Base-by-base conservation (phyloP, 768 basidiomycete species). In the Lactarius tabidus region DNA sequence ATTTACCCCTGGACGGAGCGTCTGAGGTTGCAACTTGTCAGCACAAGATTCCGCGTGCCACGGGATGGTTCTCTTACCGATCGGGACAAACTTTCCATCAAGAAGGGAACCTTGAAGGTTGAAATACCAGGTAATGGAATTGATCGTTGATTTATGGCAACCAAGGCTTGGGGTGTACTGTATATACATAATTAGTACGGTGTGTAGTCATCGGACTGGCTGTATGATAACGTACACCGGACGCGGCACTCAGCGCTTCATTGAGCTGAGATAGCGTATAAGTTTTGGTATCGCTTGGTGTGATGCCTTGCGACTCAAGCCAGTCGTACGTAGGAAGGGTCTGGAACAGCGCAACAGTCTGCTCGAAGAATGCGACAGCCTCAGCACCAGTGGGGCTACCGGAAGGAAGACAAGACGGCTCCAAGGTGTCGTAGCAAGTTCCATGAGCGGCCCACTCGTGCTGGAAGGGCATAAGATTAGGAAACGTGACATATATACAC, bases 381-480 rank as follows among this genome's bases (percentile, higher is more conserved):
- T 90, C 89, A 10, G 84, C 81, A 26, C 89, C 87, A 57, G 74
- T 78, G 9, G 82, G 70, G 67, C 84, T 86, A 20, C 82, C 84
- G 12, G 77, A 74, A 3, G 87, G 85, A 56, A 90, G 78, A 72
- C 89, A 91, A 33, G 75, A 76, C 10, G 82, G 73, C 61, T 80
- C 67, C 23, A 90, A 79, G 6, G 88, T 90, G 72, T 87, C 88
- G 65, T 71, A 57, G 70, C 79, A 81, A 12, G 82, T 90, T 35
- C 89, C 89, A 70, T 90, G 89, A 15, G 79, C 83, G 12, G 75
- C 66, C 89, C 89, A 90, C 73, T 90, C 89, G 64, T 91, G 87
- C 84, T 69, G 3, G 38, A 51, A 60, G n/a, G n/a, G 5, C 67
- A 31, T 48, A 28, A 43, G n/a, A 20, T 14, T 48, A 35, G 12